Evolutionary conservation across 257 asterid species (phyloP).

Genomic region (Eucommia ulmoides): DNA sequence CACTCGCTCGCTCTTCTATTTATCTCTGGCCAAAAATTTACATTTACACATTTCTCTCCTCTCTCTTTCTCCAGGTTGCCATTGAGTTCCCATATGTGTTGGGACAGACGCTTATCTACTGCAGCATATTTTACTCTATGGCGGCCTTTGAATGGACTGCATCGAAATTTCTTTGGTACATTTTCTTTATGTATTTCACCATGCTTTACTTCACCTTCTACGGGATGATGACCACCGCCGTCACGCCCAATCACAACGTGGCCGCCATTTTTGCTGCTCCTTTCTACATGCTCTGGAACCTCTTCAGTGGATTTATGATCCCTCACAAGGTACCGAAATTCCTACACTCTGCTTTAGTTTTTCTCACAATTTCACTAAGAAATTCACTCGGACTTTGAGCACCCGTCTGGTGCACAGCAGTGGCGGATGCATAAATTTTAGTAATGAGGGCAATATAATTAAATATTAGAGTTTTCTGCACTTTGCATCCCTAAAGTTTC

Average conservation of each 20-base stretch:
- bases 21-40: neutral
- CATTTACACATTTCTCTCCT: neutral
- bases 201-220: slow-evolving; percentile 81
- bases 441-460: too few relatives aligned
- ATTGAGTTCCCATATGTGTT: slow-evolving; percentile 83
- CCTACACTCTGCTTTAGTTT: slow-evolving; percentile 2
- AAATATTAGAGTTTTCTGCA: too few relatives aligned
- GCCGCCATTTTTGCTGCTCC: slow-evolving; percentile 89
- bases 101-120: slow-evolving; percentile 52
- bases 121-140: slow-evolving; percentile 65
- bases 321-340: slow-evolving; percentile 69
- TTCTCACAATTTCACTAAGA: too few relatives aligned
- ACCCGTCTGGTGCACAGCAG: too few relatives aligned
- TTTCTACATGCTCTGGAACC: slow-evolving; percentile 93
- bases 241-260: slow-evolving; percentile 85
- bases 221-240: slow-evolving; percentile 98
- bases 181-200: slow-evolving; percentile 66
- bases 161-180: slow-evolving; percentile 57
- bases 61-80: slow-evolving; percentile 50
- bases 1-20: neutral
- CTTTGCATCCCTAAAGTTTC: too few relatives aligned
- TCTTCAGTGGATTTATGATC: slow-evolving; percentile 91
- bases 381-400: too few relatives aligned
- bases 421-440: too few relatives aligned
- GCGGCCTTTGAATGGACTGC: slow-evolving; percentile 74